Evolutionary conservation across 192 early-diverging fungal species (phyloP), one percentile per base, ranked within the genome.

Genomic region (Kappamyces sp.): DNA sequence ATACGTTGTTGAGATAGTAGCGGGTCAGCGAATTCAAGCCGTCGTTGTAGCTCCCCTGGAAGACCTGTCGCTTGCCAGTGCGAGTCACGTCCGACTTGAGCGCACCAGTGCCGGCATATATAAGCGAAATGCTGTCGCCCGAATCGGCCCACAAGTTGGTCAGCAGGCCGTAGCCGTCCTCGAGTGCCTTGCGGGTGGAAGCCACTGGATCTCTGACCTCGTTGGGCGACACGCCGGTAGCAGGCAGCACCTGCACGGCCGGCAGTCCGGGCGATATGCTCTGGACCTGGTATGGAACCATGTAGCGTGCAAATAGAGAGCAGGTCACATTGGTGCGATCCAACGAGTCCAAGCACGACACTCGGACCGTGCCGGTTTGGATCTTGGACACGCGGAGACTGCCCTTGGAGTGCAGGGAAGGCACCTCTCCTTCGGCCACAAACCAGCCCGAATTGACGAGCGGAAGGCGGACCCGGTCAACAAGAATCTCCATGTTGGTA

Each of bases 291-390:
- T 64, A 73, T 1, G 76, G 64, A 9, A 78, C 47, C 45, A 79
- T 63, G 57, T 76, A 66, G 5, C 65, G 59, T 1, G 76, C 79
- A 62, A 81, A 70, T 5, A 74, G 51, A 34, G 64, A 67, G 65
- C 76, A 78, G 29, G 71, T 72, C 37, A 81, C 48, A 65, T 81
- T 81, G 36, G 79, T 81, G 31, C 79, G 68, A 54, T 81, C 79
- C 11, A 81, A 61, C 4, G 66, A 69, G 62, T 81, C 79, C 15
- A 81, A 65, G 60, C 79, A 81, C 1, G 74, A 76, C 3, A 73
- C 71, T 14, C 79, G 73, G 2, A 62, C 55, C 0, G 69, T 29
- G 9, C 79, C 79, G n/a, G 73, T 78, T 62, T 81, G 76, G 15
- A 74, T 46, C 40, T 57, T 68, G 46, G 55, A 47, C 9, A 55